These are phyloP conservation scores for Arthrobotrys sinensis DNA, from an alignment of 2,329 filamentous ascomycete genomes.

Conservation along the genomic window DNA sequence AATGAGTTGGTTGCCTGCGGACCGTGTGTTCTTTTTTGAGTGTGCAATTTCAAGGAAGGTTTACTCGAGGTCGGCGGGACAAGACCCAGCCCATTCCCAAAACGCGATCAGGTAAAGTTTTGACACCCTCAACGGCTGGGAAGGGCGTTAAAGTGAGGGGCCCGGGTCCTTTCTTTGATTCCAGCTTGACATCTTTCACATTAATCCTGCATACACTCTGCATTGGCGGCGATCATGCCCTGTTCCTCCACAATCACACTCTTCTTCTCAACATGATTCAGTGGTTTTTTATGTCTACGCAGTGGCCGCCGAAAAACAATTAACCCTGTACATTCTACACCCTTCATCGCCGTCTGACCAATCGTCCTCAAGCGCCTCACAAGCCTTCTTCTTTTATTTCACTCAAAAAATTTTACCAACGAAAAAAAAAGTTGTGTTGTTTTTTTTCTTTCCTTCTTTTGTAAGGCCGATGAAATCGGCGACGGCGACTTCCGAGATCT, in stretches of 20 bases:
- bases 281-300: conserved; percentile 7
- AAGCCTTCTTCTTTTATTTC: conserved; percentile 22
- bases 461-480: conserved; percentile 14
- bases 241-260: conserved; percentile 29
- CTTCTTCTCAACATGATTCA: conserved; percentile 13
- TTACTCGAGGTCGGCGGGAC: conserved; percentile 34
- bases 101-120: background rate
- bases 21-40: conserved; percentile 20
- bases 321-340: conserved; percentile 45
- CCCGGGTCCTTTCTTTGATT: conserved; percentile 10
- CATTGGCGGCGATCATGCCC: conserved; percentile 40
- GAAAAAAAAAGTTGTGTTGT: conserved; percentile 29
- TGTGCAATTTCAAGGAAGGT: conserved; percentile 25
- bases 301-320: conserved; percentile 17
- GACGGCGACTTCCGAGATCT: conserved; percentile 50
- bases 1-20: conserved; percentile 31
- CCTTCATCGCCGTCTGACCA: background rate
- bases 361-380: background rate
- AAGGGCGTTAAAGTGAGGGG: conserved; percentile 43
- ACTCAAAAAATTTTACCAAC: conserved; percentile 2
- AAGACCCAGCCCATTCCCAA: background rate
- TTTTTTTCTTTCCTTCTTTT: background rate
- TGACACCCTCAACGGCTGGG: conserved; percentile 24
- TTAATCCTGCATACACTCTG: conserved; percentile 22
- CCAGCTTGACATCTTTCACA: conserved; percentile 26